Percentiles rank a stretch among this genome's conserved stretches.
phyloP scores from a whole-genome alignment of 129 eudicot genomes.

The Artemisia annua region DNA sequence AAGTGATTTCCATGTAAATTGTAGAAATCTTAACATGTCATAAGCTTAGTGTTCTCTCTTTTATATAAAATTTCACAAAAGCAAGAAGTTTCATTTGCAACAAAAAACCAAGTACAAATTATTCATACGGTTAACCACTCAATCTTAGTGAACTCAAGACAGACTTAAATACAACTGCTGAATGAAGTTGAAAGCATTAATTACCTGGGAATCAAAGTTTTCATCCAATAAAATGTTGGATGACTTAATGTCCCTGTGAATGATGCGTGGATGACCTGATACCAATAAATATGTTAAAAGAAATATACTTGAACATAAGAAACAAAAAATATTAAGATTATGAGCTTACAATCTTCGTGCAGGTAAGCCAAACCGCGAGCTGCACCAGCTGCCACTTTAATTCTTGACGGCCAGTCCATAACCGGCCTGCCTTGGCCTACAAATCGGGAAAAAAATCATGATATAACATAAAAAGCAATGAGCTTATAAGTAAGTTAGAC shows the following conservation, averaged over 20 bases:
- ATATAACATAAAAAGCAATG: neutral
- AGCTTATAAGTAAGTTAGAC: neutral
- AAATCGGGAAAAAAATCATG: slow-evolving; percentile 12
- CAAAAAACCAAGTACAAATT: too few species aligned
- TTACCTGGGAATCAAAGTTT: slow-evolving; percentile 68
- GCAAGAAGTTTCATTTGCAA: too few species aligned
- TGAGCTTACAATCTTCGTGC: slow-evolving; percentile 74
- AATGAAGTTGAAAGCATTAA: neutral
- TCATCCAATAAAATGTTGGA: slow-evolving; percentile 66
- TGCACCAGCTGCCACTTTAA: slow-evolving; percentile 91
- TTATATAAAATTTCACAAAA: too few species aligned
- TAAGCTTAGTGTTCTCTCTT: too few species aligned
- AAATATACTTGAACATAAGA: neutral
- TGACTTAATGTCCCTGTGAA: slow-evolving; percentile 62
- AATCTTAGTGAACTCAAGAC: too few species aligned
- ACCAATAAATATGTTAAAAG: slow-evolving; percentile 12
- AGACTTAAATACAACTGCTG: too few species aligned
- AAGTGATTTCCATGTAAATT: neutral
- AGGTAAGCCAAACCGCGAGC: slow-evolving; percentile 98
- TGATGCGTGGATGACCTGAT: slow-evolving; percentile 77
- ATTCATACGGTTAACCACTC: too few species aligned
- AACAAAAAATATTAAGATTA: neutral
- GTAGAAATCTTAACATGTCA: neutral
- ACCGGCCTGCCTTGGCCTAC: slow-evolving; percentile 67
- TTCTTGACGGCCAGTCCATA: slow-evolving; percentile 83